Conservation (phyloP, 2,329 filamentous ascomycete genomes). For the Elsinoe ampelina region DNA sequence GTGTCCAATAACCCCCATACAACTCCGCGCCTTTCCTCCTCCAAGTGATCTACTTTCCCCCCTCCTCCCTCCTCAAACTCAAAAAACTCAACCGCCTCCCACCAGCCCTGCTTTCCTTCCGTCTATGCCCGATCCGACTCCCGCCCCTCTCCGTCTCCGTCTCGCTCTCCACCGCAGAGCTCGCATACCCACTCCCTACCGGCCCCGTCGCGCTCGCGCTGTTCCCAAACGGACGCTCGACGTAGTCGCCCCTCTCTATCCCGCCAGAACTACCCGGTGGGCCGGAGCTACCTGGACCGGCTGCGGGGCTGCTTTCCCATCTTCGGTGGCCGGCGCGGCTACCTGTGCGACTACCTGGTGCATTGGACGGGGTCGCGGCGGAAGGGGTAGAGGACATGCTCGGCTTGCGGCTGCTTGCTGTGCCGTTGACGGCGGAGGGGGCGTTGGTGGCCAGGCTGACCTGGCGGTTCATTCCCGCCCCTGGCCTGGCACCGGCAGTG, state of each 20-base stretch:
- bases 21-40: too few relatives aligned
- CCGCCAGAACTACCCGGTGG: neutral
- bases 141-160: constrained; percentile 13
- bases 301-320: constrained; percentile 5
- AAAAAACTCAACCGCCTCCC: constrained; percentile 11
- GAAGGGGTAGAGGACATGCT: neutral
- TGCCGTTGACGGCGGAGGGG: neutral
- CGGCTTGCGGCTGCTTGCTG: neutral
- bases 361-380: neutral
- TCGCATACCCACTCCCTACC: neutral
- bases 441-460: constrained; percentile 1
- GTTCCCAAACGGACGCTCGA: neutral
- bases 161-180: constrained; percentile 10
- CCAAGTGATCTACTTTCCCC: too few relatives aligned
- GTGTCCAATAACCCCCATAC: too few relatives aligned
- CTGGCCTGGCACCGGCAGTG: neutral
- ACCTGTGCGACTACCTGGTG: neutral
- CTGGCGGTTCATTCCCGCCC: neutral
- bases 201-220: neutral
- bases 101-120: neutral
- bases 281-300: neutral
- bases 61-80: constrained; percentile 4
- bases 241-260: neutral
- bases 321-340: neutral
- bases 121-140: neutral